A percentile compares a stretch with the other conserved stretches of the same genome.
Evolutionary conservation across 140 eudicot species (phyloP).

Genomic region (Senecio squalidus): DNA sequence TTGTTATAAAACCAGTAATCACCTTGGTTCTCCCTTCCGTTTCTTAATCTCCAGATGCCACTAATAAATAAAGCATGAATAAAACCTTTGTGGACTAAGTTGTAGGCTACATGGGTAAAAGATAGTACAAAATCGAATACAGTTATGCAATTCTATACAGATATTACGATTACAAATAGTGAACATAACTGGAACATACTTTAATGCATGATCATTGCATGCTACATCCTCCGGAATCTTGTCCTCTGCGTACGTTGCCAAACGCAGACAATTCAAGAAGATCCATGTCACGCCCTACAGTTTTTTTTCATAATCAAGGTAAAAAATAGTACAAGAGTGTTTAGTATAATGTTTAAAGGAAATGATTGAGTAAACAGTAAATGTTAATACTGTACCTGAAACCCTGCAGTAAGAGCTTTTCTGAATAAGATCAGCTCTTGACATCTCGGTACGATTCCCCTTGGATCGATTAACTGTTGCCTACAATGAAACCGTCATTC

Average conservation of each 20-base stretch:
- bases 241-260: constrained; percentile 74
- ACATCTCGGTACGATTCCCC: constrained; percentile 73
- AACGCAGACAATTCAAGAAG: constrained; percentile 77
- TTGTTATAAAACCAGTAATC: not conserved
- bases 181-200: constrained; percentile 6
- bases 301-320: not conserved
- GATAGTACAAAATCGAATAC: not conserved
- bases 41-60: not conserved
- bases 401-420: constrained; percentile 83
- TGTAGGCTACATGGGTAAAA: constrained; percentile 11
- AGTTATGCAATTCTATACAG: constrained; percentile 7
- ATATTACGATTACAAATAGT: constrained; percentile 12
- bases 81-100: constrained; percentile 2
- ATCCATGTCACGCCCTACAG: constrained; percentile 78
- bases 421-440: constrained; percentile 76
- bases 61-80: not conserved
- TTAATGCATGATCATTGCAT: constrained; percentile 39
- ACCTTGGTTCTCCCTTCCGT: not conserved
- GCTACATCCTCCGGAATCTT: constrained; percentile 69
- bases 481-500: constrained; percentile 26
- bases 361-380: not conserved
- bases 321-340: not conserved
- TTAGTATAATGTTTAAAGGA: not conserved
- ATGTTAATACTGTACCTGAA: constrained; percentile 43
- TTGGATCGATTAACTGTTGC: constrained; percentile 84